phyloP scores from a whole-genome alignment of 768 basidiomycete genomes.

The Saitozyma podzolica region DNA sequence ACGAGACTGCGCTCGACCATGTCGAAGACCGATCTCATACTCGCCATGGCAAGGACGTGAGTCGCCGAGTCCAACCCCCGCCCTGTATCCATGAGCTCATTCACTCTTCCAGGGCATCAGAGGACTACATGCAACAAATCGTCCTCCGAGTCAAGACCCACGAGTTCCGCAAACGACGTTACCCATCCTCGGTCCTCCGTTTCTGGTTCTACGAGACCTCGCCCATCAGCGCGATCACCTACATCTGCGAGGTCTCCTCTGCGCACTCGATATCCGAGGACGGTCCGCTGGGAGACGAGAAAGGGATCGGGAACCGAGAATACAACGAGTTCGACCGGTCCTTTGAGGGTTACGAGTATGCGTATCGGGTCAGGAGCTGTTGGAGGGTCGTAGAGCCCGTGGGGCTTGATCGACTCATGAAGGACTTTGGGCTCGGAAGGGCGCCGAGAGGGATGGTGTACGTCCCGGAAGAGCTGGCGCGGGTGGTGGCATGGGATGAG shows the following conservation, averaged over 20 bases:
- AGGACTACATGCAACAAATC: slow-evolving; percentile 27
- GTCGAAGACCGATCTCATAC: slow-evolving; percentile 13
- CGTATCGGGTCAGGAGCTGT: slow-evolving; percentile 19
- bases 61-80: not conserved
- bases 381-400: slow-evolving; percentile 9
- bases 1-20: not conserved
- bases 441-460: slow-evolving; percentile 29
- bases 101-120: slow-evolving; percentile 9
- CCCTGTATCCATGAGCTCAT: not conserved
- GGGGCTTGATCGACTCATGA: slow-evolving; percentile 9
- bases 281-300: not conserved
- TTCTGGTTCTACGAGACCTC: slow-evolving; percentile 32
- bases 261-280: slow-evolving; percentile 9
- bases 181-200: slow-evolving; percentile 16
- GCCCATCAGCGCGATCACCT: slow-evolving; percentile 16
- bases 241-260: slow-evolving; percentile 22
- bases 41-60: slow-evolving; percentile 20
- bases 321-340: slow-evolving; percentile 14
- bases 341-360: slow-evolving; percentile 22
- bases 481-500: slow-evolving; percentile 10
- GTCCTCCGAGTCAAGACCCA: slow-evolving; percentile 17
- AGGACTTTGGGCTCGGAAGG: slow-evolving; percentile 13
- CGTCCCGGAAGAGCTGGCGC: slow-evolving; percentile 15
- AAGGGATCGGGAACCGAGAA: slow-evolving; percentile 15
- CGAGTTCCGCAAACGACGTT: slow-evolving; percentile 23